Base-by-base conservation (phyloP, 2,329 filamentous ascomycete genomes). In the Lasiodiplodia sp. region DNA sequence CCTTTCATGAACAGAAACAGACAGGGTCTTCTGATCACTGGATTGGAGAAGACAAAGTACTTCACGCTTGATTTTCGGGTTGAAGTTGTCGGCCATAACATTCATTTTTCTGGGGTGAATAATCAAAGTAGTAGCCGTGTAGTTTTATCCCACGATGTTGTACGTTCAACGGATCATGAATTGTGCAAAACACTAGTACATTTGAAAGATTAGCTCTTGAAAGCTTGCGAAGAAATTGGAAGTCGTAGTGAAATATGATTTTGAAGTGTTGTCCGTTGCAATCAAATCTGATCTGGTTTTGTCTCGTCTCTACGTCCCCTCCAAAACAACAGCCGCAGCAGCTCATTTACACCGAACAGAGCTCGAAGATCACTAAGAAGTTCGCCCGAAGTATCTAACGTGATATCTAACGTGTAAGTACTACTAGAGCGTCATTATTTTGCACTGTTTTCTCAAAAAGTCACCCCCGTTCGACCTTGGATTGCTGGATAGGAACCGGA, bases 321-420 rank as follows among this genome's bases (percentile, higher is more conserved):
- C 8, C 8, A 34, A 34, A 10, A 34, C 31, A 34, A 34, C 31
- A 34, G 31, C 18, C 44, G 44, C 44, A 47, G 10, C 18, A 10
- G 6, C 40, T 16, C 44, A 47, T 16, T 18, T n/a, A n/a, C 40
- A 44, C 6, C 40, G 16, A 18, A 44, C 18, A 18, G 14, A 18
- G 44, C 44, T 21, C 8, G 8, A 11, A 11, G 10, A 47, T 8
- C 44, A 47, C 44, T 8, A 6, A 47, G 7, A n/a, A 11, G 44
- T 10, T 10, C 11, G 8, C 18, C 44, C 2, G n/a, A 6, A 11
- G n/a, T 1, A 18, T 21, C 44, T 3, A 2, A 3, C 10, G 7
- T n/a, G 11, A 8, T 1, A 18, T 21, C 44, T 3, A 2, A 3
- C 10, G 7, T n/a, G 4, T n/a, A 47, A 3, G 0, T 2, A 1